Conservation (phyloP, 768 basidiomycete species). For the Tricholoma terreum region DNA sequence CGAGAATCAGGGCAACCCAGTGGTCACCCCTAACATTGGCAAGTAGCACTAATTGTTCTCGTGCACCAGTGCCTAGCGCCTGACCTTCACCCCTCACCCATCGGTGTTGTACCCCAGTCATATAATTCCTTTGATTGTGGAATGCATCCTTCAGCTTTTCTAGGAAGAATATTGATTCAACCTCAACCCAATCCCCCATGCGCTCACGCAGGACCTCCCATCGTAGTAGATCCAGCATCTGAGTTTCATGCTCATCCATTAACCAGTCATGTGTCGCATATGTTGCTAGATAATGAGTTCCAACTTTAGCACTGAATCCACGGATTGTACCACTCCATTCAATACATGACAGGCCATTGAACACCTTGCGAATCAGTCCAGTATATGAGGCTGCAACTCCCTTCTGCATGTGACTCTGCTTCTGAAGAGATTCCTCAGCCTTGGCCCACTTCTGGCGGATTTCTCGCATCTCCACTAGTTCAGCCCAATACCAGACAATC, state of each 20-base stretch:
- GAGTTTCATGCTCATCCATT: neutral
- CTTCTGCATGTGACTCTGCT: neutral
- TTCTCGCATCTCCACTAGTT: neutral
- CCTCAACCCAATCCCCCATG: no score
- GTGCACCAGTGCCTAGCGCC: neutral
- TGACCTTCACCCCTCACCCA: neutral
- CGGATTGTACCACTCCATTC: neutral
- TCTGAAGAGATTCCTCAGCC: neutral
- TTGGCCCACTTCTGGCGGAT: neutral
- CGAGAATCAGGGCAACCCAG: neutral
- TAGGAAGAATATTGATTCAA: neutral
- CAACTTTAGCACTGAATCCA: neutral
- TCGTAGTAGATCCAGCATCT: neutral
- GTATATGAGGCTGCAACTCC: neutral
- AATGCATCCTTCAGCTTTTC: neutral
- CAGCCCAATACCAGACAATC: neutral
- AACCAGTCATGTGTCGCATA: neutral
- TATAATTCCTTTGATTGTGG: neutral
- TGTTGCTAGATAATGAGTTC: neutral
- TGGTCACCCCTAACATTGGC: neutral
- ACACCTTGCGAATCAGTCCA: neutral
- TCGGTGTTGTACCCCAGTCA: neutral
- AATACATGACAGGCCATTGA: neutral
- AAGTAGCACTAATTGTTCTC: neutral
- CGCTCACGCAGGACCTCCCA: neutral